These are phyloP conservation scores for Ceratobasidium sp. DNA, from an alignment of 1,284 basidiomycete species.

Conservation along the genomic window DNA sequence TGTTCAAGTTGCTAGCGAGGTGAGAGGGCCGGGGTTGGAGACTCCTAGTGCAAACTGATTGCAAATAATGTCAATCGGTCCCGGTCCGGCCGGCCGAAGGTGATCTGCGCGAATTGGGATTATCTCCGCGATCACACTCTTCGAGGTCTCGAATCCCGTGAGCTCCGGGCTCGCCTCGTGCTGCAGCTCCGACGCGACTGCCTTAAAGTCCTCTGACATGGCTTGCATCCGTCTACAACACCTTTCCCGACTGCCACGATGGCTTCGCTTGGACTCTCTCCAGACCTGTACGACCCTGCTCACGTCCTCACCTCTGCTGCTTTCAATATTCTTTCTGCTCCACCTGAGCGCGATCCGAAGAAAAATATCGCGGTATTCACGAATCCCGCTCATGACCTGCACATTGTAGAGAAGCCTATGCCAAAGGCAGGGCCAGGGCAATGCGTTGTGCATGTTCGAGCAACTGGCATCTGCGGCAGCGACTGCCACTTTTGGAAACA, in stretches of 20 bases:
- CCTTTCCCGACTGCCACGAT: constrained; percentile 10
- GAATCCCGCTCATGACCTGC: constrained; percentile 56
- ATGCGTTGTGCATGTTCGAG: constrained; percentile 57
- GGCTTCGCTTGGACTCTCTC: constrained; percentile 35
- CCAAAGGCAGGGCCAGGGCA: constrained; percentile 55
- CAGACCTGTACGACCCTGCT: constrained; percentile 48
- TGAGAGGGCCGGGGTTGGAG: neutral
- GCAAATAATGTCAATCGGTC: neutral
- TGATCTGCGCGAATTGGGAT: constrained; percentile 24
- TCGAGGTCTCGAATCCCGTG: neutral
- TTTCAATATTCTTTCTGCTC: constrained; percentile 49
- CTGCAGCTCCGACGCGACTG: neutral
- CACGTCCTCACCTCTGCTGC: constrained; percentile 48
- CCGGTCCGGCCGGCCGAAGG: constrained; percentile 34
- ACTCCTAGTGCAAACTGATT: neutral
- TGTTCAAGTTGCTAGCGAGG: neutral
- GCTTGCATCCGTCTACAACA: neutral
- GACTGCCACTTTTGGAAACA: constrained; percentile 63
- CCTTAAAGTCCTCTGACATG: constrained; percentile 20
- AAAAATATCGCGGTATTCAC: constrained; percentile 56
- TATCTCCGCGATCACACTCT: constrained; percentile 38
- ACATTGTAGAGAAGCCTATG: constrained; percentile 57
- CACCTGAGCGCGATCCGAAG: constrained; percentile 40
- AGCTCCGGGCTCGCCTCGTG: constrained; percentile 16
- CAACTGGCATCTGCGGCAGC: constrained; percentile 61